A percentile compares a stretch with the other conserved stretches of the same genome.
These are phyloP conservation scores for Posidonia oceanica DNA, from an alignment of 116 monocot species.

Conservation along the genomic window DNA sequence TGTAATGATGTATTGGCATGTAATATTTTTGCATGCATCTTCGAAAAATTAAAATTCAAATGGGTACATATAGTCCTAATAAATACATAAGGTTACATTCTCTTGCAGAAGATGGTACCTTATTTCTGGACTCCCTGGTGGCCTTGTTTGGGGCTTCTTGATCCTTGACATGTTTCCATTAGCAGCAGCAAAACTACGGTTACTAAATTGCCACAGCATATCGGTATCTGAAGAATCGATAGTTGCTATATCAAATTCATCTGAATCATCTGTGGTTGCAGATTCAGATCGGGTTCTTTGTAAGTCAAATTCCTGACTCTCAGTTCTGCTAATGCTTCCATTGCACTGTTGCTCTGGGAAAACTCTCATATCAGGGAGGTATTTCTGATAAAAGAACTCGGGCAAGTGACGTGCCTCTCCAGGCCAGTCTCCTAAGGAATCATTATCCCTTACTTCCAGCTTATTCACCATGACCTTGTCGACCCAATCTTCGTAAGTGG, in stretches of 20 bases:
- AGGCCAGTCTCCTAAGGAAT: constrained; percentile 34
- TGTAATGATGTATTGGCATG: no score
- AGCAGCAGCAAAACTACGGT: constrained; percentile 21
- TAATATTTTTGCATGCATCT: no score
- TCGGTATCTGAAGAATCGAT: constrained; percentile 91
- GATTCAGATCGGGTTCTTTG: constrained; percentile 37
- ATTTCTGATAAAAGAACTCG: constrained; percentile 66
- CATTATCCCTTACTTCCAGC: constrained; percentile 19
- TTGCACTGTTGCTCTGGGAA: constrained; percentile 23
- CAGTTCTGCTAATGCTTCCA: constrained; percentile 28
- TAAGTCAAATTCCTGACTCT: constrained; percentile 31
- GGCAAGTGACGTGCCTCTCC: constrained; percentile 27
- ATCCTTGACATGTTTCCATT: constrained; percentile 36
- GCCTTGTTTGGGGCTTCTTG: constrained; percentile 50
- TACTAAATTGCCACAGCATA: constrained; percentile 59
- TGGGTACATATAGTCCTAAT: no score
- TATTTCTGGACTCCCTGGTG: constrained; percentile 41
- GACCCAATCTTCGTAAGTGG: constrained; percentile 61
- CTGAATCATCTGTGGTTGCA: constrained; percentile 69
- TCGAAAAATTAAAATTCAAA: no score
- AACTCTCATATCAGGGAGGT: constrained; percentile 21
- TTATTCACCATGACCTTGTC: constrained; percentile 85
- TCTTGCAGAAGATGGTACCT: constrained; percentile 31
- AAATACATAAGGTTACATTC: background rate
- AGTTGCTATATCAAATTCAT: constrained; percentile 70